Conservation (phyloP, 345 rosid genomes). For the Conringia planisiliqua region DNA sequence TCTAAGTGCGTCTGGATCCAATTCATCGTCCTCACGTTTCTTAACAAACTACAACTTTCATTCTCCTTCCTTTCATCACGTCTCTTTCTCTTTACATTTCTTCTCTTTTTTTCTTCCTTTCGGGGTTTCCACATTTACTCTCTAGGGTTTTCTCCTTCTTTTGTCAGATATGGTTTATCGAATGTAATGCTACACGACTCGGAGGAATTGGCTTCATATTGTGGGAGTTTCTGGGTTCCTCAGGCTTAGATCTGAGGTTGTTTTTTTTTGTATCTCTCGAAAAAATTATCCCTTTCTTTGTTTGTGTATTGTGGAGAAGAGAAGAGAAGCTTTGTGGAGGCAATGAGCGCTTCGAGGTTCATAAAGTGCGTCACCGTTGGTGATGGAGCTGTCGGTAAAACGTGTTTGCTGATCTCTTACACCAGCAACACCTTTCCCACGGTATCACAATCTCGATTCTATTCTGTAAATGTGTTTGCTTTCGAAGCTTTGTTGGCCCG, state of each 20-base stretch:
- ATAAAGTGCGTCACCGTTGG: constrained; percentile 85
- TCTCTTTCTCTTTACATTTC: no score
- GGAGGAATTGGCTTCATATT: neutral
- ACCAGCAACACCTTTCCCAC: constrained; percentile 86
- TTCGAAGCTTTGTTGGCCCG: no score
- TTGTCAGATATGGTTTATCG: constrained; percentile 6
- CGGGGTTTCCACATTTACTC: constrained; percentile 1
- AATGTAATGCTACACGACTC: neutral
- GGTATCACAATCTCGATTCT: no score
- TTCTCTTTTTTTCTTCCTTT: neutral
- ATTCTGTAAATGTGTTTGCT: no score
- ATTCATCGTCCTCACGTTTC: constrained; percentile 26
- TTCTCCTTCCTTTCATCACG: neutral
- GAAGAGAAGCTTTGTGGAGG: neutral
- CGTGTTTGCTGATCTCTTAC: constrained; percentile 83
- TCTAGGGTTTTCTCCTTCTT: neutral
- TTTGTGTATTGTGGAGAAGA: neutral
- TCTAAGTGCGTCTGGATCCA: constrained; percentile 18
- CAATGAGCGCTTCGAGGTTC: constrained; percentile 83
- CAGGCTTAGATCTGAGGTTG: constrained; percentile 35
- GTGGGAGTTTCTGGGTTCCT: constrained; percentile 19
- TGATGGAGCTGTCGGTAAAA: constrained; percentile 84
- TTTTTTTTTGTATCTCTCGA: neutral
- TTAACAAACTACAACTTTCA: neutral
- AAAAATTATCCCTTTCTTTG: neutral